Evolutionary conservation across 2,329 filamentous ascomycete genomes (phyloP), one percentile per base, ranked within the genome.

Genomic region (Aspergillus jensenii): DNA sequence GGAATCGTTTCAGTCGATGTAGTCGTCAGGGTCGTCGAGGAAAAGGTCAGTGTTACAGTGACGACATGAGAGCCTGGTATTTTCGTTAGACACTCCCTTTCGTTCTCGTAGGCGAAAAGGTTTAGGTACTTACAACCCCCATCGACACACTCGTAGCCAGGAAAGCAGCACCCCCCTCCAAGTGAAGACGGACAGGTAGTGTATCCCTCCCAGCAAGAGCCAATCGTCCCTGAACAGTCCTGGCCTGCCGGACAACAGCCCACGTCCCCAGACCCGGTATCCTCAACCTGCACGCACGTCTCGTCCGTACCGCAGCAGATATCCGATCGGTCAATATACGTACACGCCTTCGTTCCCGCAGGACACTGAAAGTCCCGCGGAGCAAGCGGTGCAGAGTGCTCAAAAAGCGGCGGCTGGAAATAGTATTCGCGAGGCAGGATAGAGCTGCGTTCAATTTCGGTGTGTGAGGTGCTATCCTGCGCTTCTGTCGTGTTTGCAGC

Each of bases 141-240:
- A 52, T 78, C 78, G 40, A 81, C 77, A 70, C 86, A 88, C 7
- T 74, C 74, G 66, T 84, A 87, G 0, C 83, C 84, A 4, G 84
- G 83, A 37, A 87, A 77, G 73, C 85, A 88, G 63, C 85, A 88
- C 1, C 84, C 86, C 2, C 84, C 84, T 43, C 84, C 85, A 3
- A 78, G 65, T 46, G 75, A 79, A 45, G 78, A 76, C 2, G 83
- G 78, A 69, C 85, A 88, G 54, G 76, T 79, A 5, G 77, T 79
- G 67, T 86, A 86, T 7, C 83, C 84, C 21, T 72, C 73, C 27
- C 63, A 64, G 61, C 85, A 88, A 4, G 65, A 69, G 2, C 77
- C 77, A n/a, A 87, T 77, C 1, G 71, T 64, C 11, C 80, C 79
- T 2, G 78, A 77, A 65, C 86, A 88, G 9, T 65, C 77, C 58